Conservation (phyloP, 148 eudicot genomes). For the Arctostaphylos glauca region DNA sequence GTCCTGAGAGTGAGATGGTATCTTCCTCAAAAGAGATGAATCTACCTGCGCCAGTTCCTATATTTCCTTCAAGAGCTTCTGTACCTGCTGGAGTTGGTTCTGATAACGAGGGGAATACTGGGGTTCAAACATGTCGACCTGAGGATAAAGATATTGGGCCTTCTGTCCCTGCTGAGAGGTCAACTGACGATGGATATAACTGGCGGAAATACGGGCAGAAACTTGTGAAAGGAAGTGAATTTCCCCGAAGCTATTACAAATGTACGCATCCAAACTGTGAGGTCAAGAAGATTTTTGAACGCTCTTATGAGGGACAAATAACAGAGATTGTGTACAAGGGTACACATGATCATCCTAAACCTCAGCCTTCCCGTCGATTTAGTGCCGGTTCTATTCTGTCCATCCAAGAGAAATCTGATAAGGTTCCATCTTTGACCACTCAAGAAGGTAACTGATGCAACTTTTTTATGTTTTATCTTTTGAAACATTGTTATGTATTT, state of each 20-base stretch:
- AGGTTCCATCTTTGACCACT: conserved; percentile 39
- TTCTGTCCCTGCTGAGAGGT: conserved; percentile 55
- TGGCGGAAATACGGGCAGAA: conserved; percentile 99
- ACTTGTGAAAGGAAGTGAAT: conserved; percentile 97
- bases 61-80: conserved; percentile 27
- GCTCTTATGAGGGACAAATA: conserved; percentile 83
- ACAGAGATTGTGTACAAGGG: conserved; percentile 93
- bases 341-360: conserved; percentile 93
- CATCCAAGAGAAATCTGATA: conserved; percentile 64
- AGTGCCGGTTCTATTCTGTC: conserved; percentile 74
- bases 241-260: conserved; percentile 96
- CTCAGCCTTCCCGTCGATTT: conserved; percentile 83
- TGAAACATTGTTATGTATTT: conserved; percentile 14
- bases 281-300: conserved; percentile 94
- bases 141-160: conserved; percentile 52
- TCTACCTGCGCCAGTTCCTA: conserved; percentile 25
- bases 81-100: conserved; percentile 37
- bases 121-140: conserved; percentile 43
- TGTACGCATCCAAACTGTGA: conserved; percentile 96
- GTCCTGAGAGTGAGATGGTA: conserved; percentile 39
- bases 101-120: conserved; percentile 36
- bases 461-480: conserved; percentile 12
- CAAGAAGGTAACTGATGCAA: conserved; percentile 60
- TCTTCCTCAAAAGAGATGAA: conserved; percentile 35
- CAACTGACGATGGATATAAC: conserved; percentile 94